Conservation (phyloP, 1,284 basidiomycete genomes). For the Cutaneotrichosporon curvatum region DNA sequence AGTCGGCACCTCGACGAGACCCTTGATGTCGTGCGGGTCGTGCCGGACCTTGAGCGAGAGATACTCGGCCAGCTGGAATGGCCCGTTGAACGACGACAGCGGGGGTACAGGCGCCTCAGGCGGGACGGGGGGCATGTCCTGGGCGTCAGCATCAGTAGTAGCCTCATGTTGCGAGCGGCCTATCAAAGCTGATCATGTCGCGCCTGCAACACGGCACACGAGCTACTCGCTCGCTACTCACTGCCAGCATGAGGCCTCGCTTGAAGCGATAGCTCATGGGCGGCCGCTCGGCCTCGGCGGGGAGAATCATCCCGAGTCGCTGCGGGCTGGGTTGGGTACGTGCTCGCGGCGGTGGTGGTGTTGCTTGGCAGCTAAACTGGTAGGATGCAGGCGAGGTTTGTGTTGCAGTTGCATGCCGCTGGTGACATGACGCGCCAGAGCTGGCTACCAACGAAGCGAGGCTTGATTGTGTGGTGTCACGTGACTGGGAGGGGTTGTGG, state of each 20-base stretch:
- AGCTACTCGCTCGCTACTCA: slow-evolving; percentile 9
- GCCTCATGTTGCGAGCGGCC: not conserved
- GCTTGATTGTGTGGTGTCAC: too few species aligned
- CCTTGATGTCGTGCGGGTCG: slow-evolving; percentile 79
- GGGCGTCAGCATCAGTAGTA: not conserved
- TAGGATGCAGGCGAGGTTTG: too few species aligned
- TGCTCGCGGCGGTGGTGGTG: too few species aligned
- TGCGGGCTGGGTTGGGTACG: too few species aligned
- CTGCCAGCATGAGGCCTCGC: slow-evolving; percentile 26
- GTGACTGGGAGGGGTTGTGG: too few species aligned
- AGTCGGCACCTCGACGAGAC: slow-evolving; percentile 66
- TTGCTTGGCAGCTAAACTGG: too few species aligned
- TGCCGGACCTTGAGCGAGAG: slow-evolving; percentile 76
- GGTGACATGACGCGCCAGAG: too few species aligned
- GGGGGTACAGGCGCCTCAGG: slow-evolving; percentile 26
- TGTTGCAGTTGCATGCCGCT: too few species aligned
- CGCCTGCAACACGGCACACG: not conserved
- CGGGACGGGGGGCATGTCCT: slow-evolving; percentile 28
- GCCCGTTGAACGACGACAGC: slow-evolving; percentile 59
- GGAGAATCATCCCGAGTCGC: not conserved
- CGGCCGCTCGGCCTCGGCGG: not conserved
- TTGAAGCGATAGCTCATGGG: slow-evolving; percentile 18
- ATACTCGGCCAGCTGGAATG: slow-evolving; percentile 92
- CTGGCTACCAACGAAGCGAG: too few species aligned
- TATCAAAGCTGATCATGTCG: not conserved